Evolutionary conservation across 148 eudicot species (phyloP), one percentile per base, ranked within the genome.

Genomic region (Bassia scoparia): DNA sequence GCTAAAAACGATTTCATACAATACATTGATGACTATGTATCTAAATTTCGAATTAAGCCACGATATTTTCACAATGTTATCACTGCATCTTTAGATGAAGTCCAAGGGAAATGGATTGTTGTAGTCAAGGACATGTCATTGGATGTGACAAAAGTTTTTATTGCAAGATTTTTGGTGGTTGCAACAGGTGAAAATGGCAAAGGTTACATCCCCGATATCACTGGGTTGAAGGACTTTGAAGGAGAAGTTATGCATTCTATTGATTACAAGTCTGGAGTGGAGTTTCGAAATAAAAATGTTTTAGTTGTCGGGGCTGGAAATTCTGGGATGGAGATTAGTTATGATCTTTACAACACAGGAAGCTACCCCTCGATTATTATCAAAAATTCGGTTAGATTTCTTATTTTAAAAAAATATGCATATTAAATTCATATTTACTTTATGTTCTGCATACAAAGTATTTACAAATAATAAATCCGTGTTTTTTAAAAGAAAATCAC

Each of bases 291-390:
- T 5, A 69, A 79, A 20, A 31, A 67, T 26, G 89, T 86, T 16
- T 68, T 86, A 50, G 86, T 86, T 18, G 84, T 0, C n/a, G n/a
- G n/a, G n/a, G n/a, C n/a, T n/a, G n/a, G n/a, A n/a, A n/a, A n/a
- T n/a, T n/a, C n/a, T n/a, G 86, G 89, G 18, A 86, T 86, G 89
- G 86, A 86, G 76, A 86, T 83, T 58, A 59, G 72, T 31, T 72
- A 69, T 30, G 86, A 85, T 73, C 68, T 85, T 14, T 68, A 77
- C 7, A 66, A 73, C 14, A 70, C 43, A 67, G 86, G 84, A 14
- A 86, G 79, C 7, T 61, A 81, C 38, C 63, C 86, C 4, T 86
- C 81, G 0, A 78, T 83, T 33, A 84, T 86, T 8, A 67, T 83
- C 10, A 21, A 83, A 62, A 81, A 68, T 67, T 79, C 86, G 67